These are phyloP conservation scores for Penicillium thymicola DNA, from an alignment of 2,329 filamentous ascomycete genomes.

Conservation along the genomic window DNA sequence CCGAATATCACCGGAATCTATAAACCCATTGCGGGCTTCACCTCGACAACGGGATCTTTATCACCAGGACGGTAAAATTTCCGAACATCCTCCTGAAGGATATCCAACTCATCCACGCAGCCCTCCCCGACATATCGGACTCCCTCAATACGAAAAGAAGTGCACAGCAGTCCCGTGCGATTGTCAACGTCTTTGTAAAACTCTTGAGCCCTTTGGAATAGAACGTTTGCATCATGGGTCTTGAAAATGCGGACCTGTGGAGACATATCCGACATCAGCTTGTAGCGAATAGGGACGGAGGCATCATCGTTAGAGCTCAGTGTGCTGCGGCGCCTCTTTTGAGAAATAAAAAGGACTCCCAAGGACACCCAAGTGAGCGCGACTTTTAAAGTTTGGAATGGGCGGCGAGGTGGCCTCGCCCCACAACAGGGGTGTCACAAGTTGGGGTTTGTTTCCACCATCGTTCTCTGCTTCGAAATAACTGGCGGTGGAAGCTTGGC, in stretches of 20 bases:
- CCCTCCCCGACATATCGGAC: slow-evolving; percentile 21
- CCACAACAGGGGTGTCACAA: accelerated
- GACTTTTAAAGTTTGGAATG: too few relatives aligned
- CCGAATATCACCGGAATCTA: background rate
- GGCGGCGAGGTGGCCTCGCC: too few relatives aligned
- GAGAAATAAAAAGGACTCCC: background rate
- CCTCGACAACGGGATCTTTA: background rate
- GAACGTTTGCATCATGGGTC: slow-evolving; percentile 6
- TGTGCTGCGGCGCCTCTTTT: background rate
- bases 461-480: accelerated
- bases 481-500: background rate
- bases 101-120: slow-evolving; percentile 20
- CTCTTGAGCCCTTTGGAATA: slow-evolving; percentile 21
- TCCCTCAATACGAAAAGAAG: background rate
- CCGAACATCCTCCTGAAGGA: slow-evolving; percentile 18
- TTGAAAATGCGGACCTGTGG: slow-evolving; percentile 16
- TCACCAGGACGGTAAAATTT: background rate
- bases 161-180: slow-evolving; percentile 8
- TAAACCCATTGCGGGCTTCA: background rate
- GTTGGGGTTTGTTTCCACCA: background rate
- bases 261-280: slow-evolving; percentile 13
- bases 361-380: background rate
- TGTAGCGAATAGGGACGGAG: slow-evolving; percentile 11
- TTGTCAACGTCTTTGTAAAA: slow-evolving; percentile 19
- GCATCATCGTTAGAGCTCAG: background rate